Base-by-base conservation (phyloP, 495 filamentous ascomycete species). In the Collariella sp. region DNA sequence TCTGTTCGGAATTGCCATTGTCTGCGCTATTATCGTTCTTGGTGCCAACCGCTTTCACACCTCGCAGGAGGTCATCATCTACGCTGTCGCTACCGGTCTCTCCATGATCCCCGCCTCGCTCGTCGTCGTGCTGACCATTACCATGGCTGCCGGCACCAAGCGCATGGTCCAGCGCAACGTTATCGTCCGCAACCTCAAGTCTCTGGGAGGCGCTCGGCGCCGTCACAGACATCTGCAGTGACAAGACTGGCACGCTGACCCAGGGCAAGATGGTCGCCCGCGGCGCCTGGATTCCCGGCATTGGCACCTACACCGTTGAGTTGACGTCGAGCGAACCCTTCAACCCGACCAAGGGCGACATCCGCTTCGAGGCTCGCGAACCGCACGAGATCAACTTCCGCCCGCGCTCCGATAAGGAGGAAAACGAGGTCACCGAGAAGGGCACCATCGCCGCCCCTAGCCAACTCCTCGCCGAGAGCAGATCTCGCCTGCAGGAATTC, bases 201-300 rank as follows among this genome's bases (percentile, higher is more conserved):
- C 84, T 18, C 76, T 93, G 12, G 88, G 91, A n/a, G 67, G 87
- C 88, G 0, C 80, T 93, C 34, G 88, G 87, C 19, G 88, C 86
- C 29, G 84, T 91, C 26, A 91, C 86, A 31, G 88, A 91, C 57
- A 91, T 93, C 52, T 91, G 87, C 67, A 88, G 83, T 7, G 88
- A 93, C 67, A 93, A 93, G 63, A 93, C 88, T 0, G 88, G 88
- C 1, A 93, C 88, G 0, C 70, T 91, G 13, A 93, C 88, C 0
- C 81, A 85, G 63, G 84, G 83, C 15, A 71, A 83, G 61, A 76
- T 89, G 86, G 82, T 91, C 7, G 83, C 86, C 4, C 79, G 83
- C 46, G 83, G 86, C 56, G 86, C 83, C 3, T 95, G 89, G 89
- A 73, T 95, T 48, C 88, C 87, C 0, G 79, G 74, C 7, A 65